Percentiles rank a stretch among this genome's conserved stretches.
phyloP scores from a whole-genome alignment of 2,329 filamentous ascomycete species.

The Lachnellula suecica region DNA sequence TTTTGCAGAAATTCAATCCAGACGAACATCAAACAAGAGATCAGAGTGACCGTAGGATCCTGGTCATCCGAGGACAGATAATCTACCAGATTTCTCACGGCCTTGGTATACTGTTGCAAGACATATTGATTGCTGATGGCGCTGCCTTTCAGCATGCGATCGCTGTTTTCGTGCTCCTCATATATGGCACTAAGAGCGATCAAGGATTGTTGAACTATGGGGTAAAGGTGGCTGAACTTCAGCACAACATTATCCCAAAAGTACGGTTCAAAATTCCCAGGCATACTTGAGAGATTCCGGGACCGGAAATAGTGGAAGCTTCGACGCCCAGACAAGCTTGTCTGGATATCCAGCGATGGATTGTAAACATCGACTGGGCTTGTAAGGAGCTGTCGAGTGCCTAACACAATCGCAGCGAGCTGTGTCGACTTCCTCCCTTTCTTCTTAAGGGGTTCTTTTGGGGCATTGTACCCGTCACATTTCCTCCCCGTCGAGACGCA shows the following conservation, averaged over 20 bases:
- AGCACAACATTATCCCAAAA: conserved; percentile 16
- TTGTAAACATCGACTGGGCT: background rate
- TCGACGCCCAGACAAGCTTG: conserved; percentile 11
- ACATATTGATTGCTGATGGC: conserved; percentile 28
- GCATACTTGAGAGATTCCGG: conserved; percentile 13
- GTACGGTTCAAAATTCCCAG: conserved; percentile 19
- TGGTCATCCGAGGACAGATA: conserved; percentile 7
- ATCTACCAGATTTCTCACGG: conserved; percentile 5
- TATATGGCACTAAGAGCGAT: conserved; percentile 14
- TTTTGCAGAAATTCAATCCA: conserved; percentile 18
- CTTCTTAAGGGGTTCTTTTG: background rate
- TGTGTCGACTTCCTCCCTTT: background rate
- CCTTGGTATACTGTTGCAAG: conserved; percentile 15
- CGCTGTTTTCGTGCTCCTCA: conserved; percentile 4
- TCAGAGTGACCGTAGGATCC: conserved; percentile 8
- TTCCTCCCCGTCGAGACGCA: conserved; percentile 15
- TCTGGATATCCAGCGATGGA: conserved; percentile 7
- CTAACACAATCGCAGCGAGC: no score
- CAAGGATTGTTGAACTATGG: conserved; percentile 10
- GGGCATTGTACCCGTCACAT: conserved; percentile 17
- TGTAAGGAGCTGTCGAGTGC: background rate
- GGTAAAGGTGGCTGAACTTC: conserved; percentile 12
- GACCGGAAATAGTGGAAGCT: conserved; percentile 23
- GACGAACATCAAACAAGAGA: conserved; percentile 17
- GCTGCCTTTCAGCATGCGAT: background rate